phyloP scores from a whole-genome alignment of 2,329 filamentous ascomycete genomes.

The Talaromyces sp. region DNA sequence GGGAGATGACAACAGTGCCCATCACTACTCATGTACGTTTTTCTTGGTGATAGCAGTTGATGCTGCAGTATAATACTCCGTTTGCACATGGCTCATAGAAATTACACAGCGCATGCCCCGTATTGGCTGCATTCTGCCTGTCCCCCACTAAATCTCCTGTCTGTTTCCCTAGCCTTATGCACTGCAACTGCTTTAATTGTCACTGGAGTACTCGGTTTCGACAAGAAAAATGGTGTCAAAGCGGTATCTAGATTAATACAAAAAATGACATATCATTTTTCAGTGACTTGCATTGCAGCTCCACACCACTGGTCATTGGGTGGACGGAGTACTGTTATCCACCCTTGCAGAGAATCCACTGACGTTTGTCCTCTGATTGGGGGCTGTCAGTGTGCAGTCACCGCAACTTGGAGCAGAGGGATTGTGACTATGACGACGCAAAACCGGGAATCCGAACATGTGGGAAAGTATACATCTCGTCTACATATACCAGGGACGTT shows the following conservation, averaged over 20 bases:
- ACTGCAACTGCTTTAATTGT: background rate
- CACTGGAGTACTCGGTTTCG: background rate
- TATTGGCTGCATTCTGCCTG: conserved; percentile 5
- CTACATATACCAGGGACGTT: background rate
- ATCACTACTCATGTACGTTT: conserved; percentile 5
- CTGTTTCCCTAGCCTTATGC: background rate
- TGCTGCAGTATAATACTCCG: background rate
- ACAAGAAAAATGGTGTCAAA: conserved; percentile 1
- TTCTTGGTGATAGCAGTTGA: background rate
- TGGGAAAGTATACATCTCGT: background rate
- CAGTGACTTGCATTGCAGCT: conserved; percentile 7
- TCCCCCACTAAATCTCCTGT: background rate
- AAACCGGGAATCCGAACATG: background rate
- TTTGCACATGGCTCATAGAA: conserved; percentile 11
- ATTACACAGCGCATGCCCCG: background rate
- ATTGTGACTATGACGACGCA: background rate
- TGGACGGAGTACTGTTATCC: background rate
- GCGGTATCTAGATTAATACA: background rate
- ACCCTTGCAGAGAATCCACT: conserved; percentile 7
- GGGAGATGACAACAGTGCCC: background rate
- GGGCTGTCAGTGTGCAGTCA: background rate
- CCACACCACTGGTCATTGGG: conserved; percentile 3
- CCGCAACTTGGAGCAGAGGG: background rate
- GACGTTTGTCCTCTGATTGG: conserved; percentile 4
- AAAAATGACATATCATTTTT: conserved; percentile 9